Conservation (phyloP, 1,139 yeast species). For the Yamadazyma sp. region DNA sequence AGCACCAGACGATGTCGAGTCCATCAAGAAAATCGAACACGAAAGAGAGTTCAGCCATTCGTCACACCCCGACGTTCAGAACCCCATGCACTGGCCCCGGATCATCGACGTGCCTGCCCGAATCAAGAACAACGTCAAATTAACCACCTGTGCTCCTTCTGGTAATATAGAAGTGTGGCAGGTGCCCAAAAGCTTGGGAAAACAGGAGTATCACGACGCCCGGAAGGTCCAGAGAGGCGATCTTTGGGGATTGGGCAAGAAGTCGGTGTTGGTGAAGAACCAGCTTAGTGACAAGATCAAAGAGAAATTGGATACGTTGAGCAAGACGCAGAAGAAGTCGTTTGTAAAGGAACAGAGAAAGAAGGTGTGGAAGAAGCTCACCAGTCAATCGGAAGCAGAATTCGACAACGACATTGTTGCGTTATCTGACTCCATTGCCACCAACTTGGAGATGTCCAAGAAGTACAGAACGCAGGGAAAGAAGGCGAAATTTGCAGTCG, state of each 20-base stretch:
- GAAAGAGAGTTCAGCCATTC: slow-evolving; percentile 29
- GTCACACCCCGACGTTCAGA: slow-evolving; percentile 22
- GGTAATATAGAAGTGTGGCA: slow-evolving; percentile 87
- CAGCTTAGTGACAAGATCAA: slow-evolving; percentile 29
- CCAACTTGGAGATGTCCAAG: slow-evolving; percentile 32
- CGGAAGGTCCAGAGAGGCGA: slow-evolving; percentile 86
- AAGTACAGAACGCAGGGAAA: slow-evolving; percentile 36
- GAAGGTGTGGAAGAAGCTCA: slow-evolving; percentile 41
- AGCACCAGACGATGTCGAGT: slow-evolving; percentile 34
- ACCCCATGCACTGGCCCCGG: slow-evolving; percentile 64
- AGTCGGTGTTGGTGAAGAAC: slow-evolving; percentile 50
- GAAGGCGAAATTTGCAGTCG: slow-evolving; percentile 29
- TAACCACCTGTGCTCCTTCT: slow-evolving; percentile 77
- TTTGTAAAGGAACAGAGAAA: slow-evolving; percentile 44
- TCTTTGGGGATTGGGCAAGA: slow-evolving; percentile 81
- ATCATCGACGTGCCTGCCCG: slow-evolving; percentile 72
- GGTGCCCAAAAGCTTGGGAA: slow-evolving; percentile 75
- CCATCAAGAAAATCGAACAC: slow-evolving; percentile 35
- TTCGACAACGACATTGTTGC: slow-evolving; percentile 34
- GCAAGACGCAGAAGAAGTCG: slow-evolving; percentile 42
- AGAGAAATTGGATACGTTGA: slow-evolving; percentile 36
- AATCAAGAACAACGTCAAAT: slow-evolving; percentile 76
- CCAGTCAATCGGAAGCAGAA: slow-evolving; percentile 29
- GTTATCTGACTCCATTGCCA: slow-evolving; percentile 37
- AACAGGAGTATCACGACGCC: slow-evolving; percentile 84